These are phyloP conservation scores for Niebla homalea DNA, from an alignment of 495 filamentous ascomycete species.

Conservation along the genomic window DNA sequence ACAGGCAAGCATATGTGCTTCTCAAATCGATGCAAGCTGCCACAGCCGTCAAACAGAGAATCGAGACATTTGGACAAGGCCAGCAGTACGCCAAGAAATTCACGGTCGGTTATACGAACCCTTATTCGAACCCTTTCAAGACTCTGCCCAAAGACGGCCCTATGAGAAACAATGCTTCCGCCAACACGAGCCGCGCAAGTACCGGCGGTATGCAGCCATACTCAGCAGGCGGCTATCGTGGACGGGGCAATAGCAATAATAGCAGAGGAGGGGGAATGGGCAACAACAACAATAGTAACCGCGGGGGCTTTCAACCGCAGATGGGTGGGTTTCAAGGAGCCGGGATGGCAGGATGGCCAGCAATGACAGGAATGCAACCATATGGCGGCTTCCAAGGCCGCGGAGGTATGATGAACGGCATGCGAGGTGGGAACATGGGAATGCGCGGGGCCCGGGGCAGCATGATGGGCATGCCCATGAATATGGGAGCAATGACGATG, in stretches of 20 bases:
- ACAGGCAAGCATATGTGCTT: conserved; percentile 81
- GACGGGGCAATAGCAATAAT: conserved; percentile 33
- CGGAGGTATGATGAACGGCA: conserved; percentile 36
- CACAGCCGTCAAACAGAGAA: conserved; percentile 67
- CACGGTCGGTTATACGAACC: conserved; percentile 60
- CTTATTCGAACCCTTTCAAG: conserved; percentile 72
- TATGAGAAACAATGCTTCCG: conserved; percentile 51
- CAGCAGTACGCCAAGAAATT: conserved; percentile 51
- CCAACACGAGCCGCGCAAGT: conserved; percentile 20
- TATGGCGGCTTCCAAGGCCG: conserved; percentile 41
- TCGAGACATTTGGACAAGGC: conserved; percentile 49
- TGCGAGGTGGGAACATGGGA: conserved; percentile 47
- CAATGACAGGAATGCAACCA: conserved; percentile 36
- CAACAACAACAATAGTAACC: conserved; percentile 6
- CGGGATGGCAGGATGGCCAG: conserved; percentile 26
- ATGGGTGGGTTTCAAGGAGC: conserved; percentile 38
- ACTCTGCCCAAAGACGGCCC: conserved; percentile 88
- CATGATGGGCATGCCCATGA: conserved; percentile 63
- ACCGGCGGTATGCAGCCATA: conserved; percentile 22
- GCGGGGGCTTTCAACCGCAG: conserved; percentile 28
- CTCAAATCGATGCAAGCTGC: conserved; percentile 76
- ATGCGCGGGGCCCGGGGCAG: conserved; percentile 54
- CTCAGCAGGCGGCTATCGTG: conserved; percentile 24
- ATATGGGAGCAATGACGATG: conserved; percentile 35
- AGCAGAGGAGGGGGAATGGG: conserved; percentile 35